Base-by-base conservation (phyloP, 768 basidiomycete genomes). In the Mycena rosella region DNA sequence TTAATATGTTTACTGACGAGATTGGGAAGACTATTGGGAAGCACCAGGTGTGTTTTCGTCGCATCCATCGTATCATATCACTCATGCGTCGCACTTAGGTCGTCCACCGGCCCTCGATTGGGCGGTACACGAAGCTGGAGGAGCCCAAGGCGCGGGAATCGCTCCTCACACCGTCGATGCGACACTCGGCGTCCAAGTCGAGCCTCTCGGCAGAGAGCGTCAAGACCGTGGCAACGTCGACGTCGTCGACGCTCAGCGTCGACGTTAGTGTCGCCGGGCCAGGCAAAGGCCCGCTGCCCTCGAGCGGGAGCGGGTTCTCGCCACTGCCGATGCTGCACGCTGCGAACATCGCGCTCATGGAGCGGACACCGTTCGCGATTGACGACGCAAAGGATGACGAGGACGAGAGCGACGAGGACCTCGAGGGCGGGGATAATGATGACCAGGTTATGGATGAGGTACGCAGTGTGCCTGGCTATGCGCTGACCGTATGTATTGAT, bases 301-400 rank as follows among this genome's bases (percentile, higher is more conserved):
- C 83, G 1, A 81, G 82, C 55, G 81, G 76, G 45, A 82, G 79
- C 17, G 77, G 78, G 29, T 82, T 87, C 48, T 86, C 88, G 27
- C 86, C 90, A 24, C 82, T 89, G 76, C 86, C 91, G 8, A 86
- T 92, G 82, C 83, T 94, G 53, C 85, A 91, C 73, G 91, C 90
- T 0, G 93, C 91, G 56, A 92, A 88, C 69, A 91, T 91, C 34
- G 93, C 94, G 32, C 84, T 95, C 51, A 91, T 96, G 91, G 94
- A 97, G 76, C 85, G 97, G 47, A 96, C 95, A 27, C 91, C 92
- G 70, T 99, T 99, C 77, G 95, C 95, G n/a, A 98, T 99, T 66
- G 98, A 99, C 75, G 95, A 96, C 78, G 94, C 91, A 5, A 91
- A 90, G 58, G 94, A 95, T 63, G 93, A 92, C 14, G 94, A 93